Evolutionary conservation across 805 yeast species (phyloP), one percentile per base, ranked within the genome.

Genomic region (Metschnikowia proteae): DNA sequence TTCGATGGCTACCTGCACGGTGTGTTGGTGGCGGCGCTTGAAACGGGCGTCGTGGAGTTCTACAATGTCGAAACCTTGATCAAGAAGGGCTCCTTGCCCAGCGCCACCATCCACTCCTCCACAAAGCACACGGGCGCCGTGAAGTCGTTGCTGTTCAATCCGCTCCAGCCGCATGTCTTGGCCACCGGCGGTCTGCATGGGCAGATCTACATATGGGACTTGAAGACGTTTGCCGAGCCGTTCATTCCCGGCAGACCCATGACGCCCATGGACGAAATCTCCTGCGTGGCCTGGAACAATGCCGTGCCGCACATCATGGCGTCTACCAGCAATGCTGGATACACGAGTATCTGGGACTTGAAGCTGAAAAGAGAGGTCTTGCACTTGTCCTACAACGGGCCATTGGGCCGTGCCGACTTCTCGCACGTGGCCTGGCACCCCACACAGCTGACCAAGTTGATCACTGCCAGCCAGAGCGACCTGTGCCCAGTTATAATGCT

Each of bases 351-450:
- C 56, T 94, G 97, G 97, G 98, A 94, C 68, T 74, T 91, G 56
- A 87, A 86, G 61, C 82, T 90, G 36, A 85, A 84, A 63, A 81
- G 88, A 61, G 97, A 92, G 68, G 96, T 92, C 25, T 72, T 94
- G 52, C 96, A 89, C 65, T 76, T 94, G 63, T 79, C 82, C 48
- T 88, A 88, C 66, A 73, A 83, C 23, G 82, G 84, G 6, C 70
- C 80, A 9, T 58, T 64, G 22, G 77, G 75, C 38, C 79, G 85
- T 60, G 84, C 90, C 25, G 84, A 84, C 48, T 77, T 92, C 44
- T 82, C 95, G 32, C 78, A 80, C 51, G 95, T 94, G 10, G 89
- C 85, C 50, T 94, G 99, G 99, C 97, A 94, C 66, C 99, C 99
- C 48, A 70, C 78, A 38, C 84, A 84, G 68, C 82, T 92, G 50